Base-by-base conservation (phyloP, 2,329 filamentous ascomycete genomes). In the Raffaelea ambrosiae region DNA sequence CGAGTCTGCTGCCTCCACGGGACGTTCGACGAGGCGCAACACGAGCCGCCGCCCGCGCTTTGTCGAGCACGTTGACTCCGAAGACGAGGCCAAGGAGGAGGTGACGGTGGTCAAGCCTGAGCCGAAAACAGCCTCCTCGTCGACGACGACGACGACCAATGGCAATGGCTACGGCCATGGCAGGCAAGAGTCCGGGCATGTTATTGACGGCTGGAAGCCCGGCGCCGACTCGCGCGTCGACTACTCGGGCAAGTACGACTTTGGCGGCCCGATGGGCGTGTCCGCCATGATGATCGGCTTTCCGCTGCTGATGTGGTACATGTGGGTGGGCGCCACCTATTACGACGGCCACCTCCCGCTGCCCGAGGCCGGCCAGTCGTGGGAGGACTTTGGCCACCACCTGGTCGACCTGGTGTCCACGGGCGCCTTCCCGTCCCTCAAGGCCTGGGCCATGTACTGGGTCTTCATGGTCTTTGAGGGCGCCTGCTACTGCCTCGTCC, bases 291-390 rank as follows among this genome's bases (percentile, higher is more conserved):
- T 97, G 88, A 76, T 89, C 53, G 81, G 85, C 41, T 98, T 97
- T 67, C 93, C 93, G n/a, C 53, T 83, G 35, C 77, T 98, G 58
- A 97, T 97, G 91, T 96, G 88, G 77, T 97, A 96, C 71, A 95
- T 98, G 90, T 97, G 90, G 90, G 83, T 95, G 65, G 93, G 93
- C 44, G 86, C 91, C 31, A 90, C 84, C 44, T 95, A 91, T 70
- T 98, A 96, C 69, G 73, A 88, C 62, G 91, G 91, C 57, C 82
- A 86, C 54, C 73, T 94, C 45, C 93, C 93, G 16, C 68, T 71
- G 40, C 86, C 81, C 1, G 68, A 69, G 2, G 63, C 77, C 40
- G 85, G 77, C 39, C 76, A 95, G 71, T 82, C 74, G 56, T 79
- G 79, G 62, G 56, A 61, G 13, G 82, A 91, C 18, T 97, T 96